Conservation (phyloP, 1,139 yeast genomes). For the Sugiyamaella japonica region DNA sequence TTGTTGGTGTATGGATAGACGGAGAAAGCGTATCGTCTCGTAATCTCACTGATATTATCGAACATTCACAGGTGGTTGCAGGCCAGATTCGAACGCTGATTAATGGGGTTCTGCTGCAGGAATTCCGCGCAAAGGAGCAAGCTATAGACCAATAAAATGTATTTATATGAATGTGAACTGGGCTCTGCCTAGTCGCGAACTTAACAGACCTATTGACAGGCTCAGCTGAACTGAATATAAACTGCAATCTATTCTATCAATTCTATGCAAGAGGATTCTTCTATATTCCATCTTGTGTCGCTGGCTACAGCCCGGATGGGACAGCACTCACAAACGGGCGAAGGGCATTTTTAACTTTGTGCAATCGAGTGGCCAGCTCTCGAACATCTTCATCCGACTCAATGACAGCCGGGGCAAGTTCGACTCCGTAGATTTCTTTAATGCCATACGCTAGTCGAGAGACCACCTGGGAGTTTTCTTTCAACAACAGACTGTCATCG, state of each 20-base stretch:
- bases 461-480: conserved; percentile 30
- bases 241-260: neutral
- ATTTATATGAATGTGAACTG: neutral
- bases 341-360: conserved; percentile 35
- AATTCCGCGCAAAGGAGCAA: conserved; percentile 21
- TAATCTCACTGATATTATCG: conserved; percentile 26
- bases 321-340: conserved; percentile 32
- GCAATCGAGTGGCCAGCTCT: conserved; percentile 36
- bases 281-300: neutral
- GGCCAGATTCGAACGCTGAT: conserved; percentile 30
- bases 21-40: conserved; percentile 29
- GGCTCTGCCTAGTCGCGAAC: neutral
- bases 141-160: conserved; percentile 1
- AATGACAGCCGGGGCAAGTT: conserved; percentile 39
- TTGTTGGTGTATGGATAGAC: conserved; percentile 54
- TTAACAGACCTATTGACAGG: too few relatives aligned
- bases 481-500: conserved; percentile 34
- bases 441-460: conserved; percentile 37
- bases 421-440: conserved; percentile 38
- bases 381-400: conserved; percentile 35
- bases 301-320: conserved; percentile 5
- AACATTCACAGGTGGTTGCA: conserved; percentile 24
- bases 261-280: neutral
- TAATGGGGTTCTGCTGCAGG: conserved; percentile 31
- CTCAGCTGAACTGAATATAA: too few relatives aligned